These are phyloP conservation scores for Toxoplasma gondii DNA, from an alignment of 169 alveolate genomes.

Conservation along the genomic window DNA sequence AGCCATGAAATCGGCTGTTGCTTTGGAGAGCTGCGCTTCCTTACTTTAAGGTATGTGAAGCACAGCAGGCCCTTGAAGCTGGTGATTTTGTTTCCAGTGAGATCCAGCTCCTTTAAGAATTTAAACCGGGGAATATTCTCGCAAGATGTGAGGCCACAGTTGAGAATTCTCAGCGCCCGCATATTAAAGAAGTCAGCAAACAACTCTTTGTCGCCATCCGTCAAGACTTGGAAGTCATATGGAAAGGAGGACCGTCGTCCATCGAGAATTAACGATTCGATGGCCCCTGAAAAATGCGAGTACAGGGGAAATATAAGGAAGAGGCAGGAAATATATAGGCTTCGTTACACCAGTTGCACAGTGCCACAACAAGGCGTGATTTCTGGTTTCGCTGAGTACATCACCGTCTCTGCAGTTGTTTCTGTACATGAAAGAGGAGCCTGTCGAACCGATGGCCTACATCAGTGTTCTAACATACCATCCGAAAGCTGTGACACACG, in stretches of 20 bases:
- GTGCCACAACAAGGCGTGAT: too few species aligned
- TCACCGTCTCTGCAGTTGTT: too few species aligned
- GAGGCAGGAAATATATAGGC: too few species aligned
- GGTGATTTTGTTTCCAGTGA: neutral
- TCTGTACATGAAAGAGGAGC: too few species aligned
- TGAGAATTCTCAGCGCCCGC: neutral
- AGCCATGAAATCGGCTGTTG: too few species aligned
- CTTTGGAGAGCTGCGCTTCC: too few species aligned
- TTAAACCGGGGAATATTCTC: neutral
- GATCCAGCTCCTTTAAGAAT: neutral
- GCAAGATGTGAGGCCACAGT: neutral
- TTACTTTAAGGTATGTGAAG: neutral
- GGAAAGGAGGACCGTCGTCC: neutral
- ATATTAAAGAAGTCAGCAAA: neutral
- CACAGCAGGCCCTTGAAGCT: conserved; percentile 22
- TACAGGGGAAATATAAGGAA: too few species aligned
- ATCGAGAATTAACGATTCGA: neutral
- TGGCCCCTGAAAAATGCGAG: neutral
- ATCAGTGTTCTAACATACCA: too few species aligned
- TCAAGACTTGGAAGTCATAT: neutral
- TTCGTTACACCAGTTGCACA: too few species aligned
- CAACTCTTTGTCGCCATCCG: neutral
- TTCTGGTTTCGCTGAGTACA: too few species aligned
- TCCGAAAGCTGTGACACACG: too few species aligned
- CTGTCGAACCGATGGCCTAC: too few species aligned